A percentile compares a stretch with the other conserved stretches of the same genome.
These are phyloP conservation scores for Nakazawaea ernobii DNA, from an alignment of 805 yeast species.

Conservation along the genomic window DNA sequence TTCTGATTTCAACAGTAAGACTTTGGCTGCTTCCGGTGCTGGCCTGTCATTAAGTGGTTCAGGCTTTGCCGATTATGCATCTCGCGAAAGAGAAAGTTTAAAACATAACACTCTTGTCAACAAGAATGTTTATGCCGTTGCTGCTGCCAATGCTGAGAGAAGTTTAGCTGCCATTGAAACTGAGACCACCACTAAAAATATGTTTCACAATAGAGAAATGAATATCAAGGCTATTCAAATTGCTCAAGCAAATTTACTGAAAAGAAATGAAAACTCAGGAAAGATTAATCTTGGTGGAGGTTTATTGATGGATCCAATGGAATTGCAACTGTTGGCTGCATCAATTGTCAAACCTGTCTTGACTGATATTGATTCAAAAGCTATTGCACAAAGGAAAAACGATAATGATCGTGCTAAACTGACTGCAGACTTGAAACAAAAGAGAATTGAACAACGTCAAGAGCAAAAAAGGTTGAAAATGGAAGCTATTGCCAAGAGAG, in stretches of 20 bases:
- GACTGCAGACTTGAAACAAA: slow-evolving; percentile 34
- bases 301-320: slow-evolving; percentile 63
- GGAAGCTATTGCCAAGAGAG: slow-evolving; percentile 28
- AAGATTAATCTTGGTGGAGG: slow-evolving; percentile 87
- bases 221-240: slow-evolving; percentile 71
- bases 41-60: slow-evolving; percentile 42
- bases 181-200: slow-evolving; percentile 17
- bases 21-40: slow-evolving; percentile 52
- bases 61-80: slow-evolving; percentile 39
- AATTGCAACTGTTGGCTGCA: slow-evolving; percentile 74
- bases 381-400: slow-evolving; percentile 56
- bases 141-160: slow-evolving; percentile 43
- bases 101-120: slow-evolving; percentile 32
- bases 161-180: slow-evolving; percentile 21
- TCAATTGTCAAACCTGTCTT: slow-evolving; percentile 80
- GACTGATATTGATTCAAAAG: slow-evolving; percentile 64
- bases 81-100: slow-evolving; percentile 32
- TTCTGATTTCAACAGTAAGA: slow-evolving; percentile 35
- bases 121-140: slow-evolving; percentile 41
- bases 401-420: slow-evolving; percentile 39
- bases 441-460: slow-evolving; percentile 22
- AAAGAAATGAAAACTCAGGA: slow-evolving; percentile 44
- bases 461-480: slow-evolving; percentile 34
- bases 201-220: slow-evolving; percentile 25
- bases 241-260: slow-evolving; percentile 64